Evolutionary conservation across 1,284 basidiomycete genomes (phyloP), one percentile per base, ranked within the genome.

Genomic region (Irpex sp.): DNA sequence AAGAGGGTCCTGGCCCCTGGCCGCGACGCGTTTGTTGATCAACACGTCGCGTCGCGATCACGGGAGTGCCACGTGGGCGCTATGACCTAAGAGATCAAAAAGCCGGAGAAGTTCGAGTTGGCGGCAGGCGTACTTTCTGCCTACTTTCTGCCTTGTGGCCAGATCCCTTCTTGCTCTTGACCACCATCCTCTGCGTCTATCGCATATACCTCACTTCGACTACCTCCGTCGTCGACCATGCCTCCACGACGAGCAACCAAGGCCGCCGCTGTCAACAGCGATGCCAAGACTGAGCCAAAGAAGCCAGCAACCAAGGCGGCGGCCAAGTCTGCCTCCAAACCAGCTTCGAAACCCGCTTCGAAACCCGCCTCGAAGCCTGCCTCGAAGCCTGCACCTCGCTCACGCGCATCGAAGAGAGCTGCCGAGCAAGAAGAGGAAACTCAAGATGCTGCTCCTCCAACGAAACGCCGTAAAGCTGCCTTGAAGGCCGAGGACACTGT

Each of bases 191-290:
- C n/a, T 8, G 52, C 2, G 34, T 40, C 38, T 51, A 15, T 19
- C 19, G 19, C n/a, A 44, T 37, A 26, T 51, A n/a, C 13, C 7
- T n/a, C 6, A 19, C 48, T 15, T 15, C 19, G 11, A 19, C 15
- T n/a, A 51, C 9, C 19, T 51, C 48, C 15, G 38, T 17, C 48
- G 48, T 11, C 17, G 48, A 51, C 19, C 2, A 68, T 68, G 67
- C 67, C 65, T 64, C 67, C 67, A 38, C 63, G 85, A 68, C 81
- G 85, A 57, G 85, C 85, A 40, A 72, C 83, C 51, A 78, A 85
- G 38, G 81, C 84, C 3, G 67, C 80, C 37, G 82, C 84, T 4
- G 51, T 54, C 34, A 66, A 62, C 34, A 36, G 58, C 17, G 57
- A 56, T 2, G n/a, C 62, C 17, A 65, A 63, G 38, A 49, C 55